A percentile compares a stretch with the other conserved stretches of the same genome.
phyloP scores from a whole-genome alignment of 495 filamentous ascomycete genomes.

The Poronia punctata region DNA sequence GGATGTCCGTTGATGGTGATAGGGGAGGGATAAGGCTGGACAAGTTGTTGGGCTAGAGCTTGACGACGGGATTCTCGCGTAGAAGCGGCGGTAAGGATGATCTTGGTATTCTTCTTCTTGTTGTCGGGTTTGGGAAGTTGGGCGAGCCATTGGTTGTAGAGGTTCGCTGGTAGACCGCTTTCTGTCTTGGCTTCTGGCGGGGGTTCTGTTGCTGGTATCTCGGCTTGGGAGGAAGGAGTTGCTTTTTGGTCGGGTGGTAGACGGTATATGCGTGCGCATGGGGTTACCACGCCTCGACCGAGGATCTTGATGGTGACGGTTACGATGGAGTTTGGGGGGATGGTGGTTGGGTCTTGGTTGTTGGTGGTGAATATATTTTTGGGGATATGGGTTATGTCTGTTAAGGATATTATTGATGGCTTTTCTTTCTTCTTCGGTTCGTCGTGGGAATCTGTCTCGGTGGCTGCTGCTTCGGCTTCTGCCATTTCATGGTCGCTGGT shows the following conservation, averaged over 20 bases:
- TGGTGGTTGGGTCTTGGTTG: slow-evolving; percentile 2
- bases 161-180: slow-evolving; percentile 23
- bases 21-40: slow-evolving; percentile 20
- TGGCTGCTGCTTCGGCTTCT: neutral
- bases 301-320: slow-evolving; percentile 31
- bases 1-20: slow-evolving; percentile 48
- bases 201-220: slow-evolving; percentile 36
- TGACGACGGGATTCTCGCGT: slow-evolving; percentile 40
- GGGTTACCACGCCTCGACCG: slow-evolving; percentile 30
- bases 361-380: slow-evolving; percentile 22
- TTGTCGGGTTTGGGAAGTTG: slow-evolving; percentile 9
- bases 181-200: slow-evolving; percentile 13
- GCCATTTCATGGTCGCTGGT: slow-evolving; percentile 4
- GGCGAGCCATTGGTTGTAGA: slow-evolving; percentile 41
- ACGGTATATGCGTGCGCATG: slow-evolving; percentile 42
- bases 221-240: slow-evolving; percentile 24
- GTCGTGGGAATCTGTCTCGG: neutral
- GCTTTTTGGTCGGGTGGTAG: slow-evolving; percentile 22
- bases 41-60: slow-evolving; percentile 46
- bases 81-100: slow-evolving; percentile 8
- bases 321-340: slow-evolving; percentile 20
- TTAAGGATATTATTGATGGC: neutral
- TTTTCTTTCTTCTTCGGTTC: neutral
- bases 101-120: slow-evolving; percentile 12
- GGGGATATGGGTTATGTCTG: slow-evolving; percentile 20